These are phyloP conservation scores for California macrophylla DNA, from an alignment of 441 rosid species.

Conservation along the genomic window DNA sequence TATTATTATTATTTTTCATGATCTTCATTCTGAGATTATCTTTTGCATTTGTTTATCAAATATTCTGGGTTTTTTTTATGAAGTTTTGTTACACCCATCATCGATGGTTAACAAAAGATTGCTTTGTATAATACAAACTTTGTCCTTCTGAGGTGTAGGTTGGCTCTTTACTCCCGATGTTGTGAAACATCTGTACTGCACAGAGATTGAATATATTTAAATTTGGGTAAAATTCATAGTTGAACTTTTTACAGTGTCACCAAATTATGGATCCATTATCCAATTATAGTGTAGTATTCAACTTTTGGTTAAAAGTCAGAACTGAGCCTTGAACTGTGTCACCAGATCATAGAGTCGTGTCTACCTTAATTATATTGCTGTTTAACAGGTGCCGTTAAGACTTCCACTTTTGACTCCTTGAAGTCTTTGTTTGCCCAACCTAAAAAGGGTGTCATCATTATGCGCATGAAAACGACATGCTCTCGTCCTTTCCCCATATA, in stretches of 20 bases:
- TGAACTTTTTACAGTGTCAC: background rate
- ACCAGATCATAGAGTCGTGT: background rate
- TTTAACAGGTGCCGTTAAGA: background rate
- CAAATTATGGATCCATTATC: background rate
- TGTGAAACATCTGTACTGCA: background rate
- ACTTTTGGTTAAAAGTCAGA: background rate
- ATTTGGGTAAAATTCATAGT: background rate
- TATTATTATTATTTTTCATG: slow-evolving; percentile 11
- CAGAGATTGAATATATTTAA: background rate
- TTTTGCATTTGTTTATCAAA: background rate
- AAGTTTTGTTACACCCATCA: background rate
- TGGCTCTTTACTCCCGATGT: background rate
- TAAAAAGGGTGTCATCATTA: background rate
- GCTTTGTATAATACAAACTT: background rate
- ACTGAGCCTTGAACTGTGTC: background rate
- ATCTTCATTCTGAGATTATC: background rate
- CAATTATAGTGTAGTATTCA: background rate
- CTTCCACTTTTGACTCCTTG: background rate
- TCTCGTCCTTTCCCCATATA: background rate
- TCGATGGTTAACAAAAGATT: background rate
- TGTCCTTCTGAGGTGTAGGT: background rate
- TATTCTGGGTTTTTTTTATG: background rate
- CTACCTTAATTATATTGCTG: background rate
- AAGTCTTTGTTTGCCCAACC: background rate
- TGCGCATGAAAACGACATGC: background rate